Evolutionary conservation across 352 stramenopile species (phyloP).

Genomic region (Discostella stelligera): DNA sequence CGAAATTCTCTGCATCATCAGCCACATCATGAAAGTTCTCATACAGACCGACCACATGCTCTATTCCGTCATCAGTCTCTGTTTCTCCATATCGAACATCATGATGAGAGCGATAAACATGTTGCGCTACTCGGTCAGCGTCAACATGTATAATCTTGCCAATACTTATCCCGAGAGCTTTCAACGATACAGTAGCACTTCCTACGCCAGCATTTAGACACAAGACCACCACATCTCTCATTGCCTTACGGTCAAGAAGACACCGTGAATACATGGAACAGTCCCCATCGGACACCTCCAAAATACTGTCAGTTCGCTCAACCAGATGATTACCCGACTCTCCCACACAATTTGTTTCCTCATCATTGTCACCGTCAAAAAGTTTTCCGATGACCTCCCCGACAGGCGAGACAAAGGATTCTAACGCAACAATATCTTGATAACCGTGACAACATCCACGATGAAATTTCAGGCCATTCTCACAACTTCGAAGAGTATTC

Average conservation of each 20-base stretch:
- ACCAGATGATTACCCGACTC: slow-evolving; percentile 18
- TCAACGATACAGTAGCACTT: slow-evolving; percentile 50
- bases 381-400: slow-evolving; percentile 6
- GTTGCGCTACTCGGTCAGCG: slow-evolving; percentile 52
- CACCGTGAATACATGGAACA: slow-evolving; percentile 11
- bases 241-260: slow-evolving; percentile 6
- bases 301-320: background rate
- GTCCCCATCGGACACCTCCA: background rate
- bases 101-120: slow-evolving; percentile 59
- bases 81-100: slow-evolving; percentile 48
- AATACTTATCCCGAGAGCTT: slow-evolving; percentile 49
- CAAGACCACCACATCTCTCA: slow-evolving; percentile 49
- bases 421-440: slow-evolving; percentile 18
- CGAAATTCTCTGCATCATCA: slow-evolving; percentile 27
- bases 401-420: slow-evolving; percentile 35
- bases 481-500: slow-evolving; percentile 25
- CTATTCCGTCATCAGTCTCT: slow-evolving; percentile 48
- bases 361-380: background rate
- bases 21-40: slow-evolving; percentile 46
- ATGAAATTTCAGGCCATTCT: slow-evolving; percentile 40
- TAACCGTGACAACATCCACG: slow-evolving; percentile 50
- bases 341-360: background rate
- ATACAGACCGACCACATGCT: slow-evolving; percentile 53
- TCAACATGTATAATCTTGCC: slow-evolving; percentile 63
- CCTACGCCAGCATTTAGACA: slow-evolving; percentile 67